Percentiles rank a stretch among this genome's conserved stretches.
Evolutionary conservation across 306 rosid genomes (phyloP).

Genomic region (Myrica gale): DNA sequence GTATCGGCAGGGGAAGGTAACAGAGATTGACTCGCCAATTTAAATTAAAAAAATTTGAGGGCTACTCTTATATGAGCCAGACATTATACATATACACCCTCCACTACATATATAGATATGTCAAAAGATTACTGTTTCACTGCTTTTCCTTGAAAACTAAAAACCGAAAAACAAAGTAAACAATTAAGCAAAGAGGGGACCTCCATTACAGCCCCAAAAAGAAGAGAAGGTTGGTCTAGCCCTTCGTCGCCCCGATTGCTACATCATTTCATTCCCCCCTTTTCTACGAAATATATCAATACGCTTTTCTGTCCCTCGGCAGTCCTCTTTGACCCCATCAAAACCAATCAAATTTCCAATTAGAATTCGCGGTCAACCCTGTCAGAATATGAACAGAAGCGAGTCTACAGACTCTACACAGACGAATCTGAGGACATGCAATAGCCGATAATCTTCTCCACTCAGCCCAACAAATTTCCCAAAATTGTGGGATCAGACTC

Average conservation of each 20-base stretch:
- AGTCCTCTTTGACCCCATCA: conserved; percentile 31
- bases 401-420: conserved; percentile 44
- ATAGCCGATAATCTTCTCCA: conserved; percentile 17
- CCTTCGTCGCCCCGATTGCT: conserved; percentile 28
- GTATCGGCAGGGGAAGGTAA: conserved; percentile 18
- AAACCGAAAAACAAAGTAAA: conserved; percentile 14
- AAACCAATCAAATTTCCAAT: conserved; percentile 58
- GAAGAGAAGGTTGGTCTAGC: conserved; percentile 43
- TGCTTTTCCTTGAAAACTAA: conserved; percentile 34
- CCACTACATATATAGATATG: conserved; percentile 35
- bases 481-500: conserved; percentile 54
- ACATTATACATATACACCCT: conserved; percentile 46
- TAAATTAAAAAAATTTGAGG: conserved; percentile 29
- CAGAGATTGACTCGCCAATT: conserved; percentile 25
- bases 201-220: conserved; percentile 43
- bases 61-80: conserved; percentile 40
- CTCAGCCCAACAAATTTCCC: conserved; percentile 38
- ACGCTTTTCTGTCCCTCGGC: not conserved
- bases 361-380: conserved; percentile 47
- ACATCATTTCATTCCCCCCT: not conserved
- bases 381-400: conserved; percentile 63
- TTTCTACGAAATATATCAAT: not conserved
- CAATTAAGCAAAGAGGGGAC: conserved; percentile 23
- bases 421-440: conserved; percentile 38
- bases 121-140: conserved; percentile 44